phyloP scores from a whole-genome alignment of 441 rosid genomes.

The Croton laevigatus region DNA sequence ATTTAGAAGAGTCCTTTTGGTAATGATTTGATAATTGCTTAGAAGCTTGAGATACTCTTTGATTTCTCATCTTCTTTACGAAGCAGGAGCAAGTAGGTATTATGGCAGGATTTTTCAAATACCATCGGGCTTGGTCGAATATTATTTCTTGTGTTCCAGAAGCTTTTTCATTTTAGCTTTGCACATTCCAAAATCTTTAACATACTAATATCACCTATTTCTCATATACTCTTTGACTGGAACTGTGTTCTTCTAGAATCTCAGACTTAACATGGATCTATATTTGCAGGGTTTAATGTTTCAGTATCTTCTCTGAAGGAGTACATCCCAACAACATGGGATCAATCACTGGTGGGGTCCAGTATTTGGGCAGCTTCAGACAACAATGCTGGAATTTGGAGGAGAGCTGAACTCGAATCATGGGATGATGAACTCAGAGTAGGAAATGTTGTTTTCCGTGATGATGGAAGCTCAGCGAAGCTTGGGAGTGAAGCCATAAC shows the following conservation, averaged over 20 bases:
- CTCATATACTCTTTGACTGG: conserved; percentile 7
- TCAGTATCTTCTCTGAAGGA: conserved; percentile 67
- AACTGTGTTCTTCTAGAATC: conserved; percentile 14
- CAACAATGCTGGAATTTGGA: conserved; percentile 57
- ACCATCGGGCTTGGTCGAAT: not conserved
- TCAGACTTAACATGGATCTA: conserved; percentile 19
- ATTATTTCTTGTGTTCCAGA: not conserved
- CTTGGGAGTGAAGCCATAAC: conserved; percentile 58
- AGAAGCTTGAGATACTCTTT: conserved; percentile 3
- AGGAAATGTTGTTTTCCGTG: conserved; percentile 75
- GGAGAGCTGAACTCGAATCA: conserved; percentile 86
- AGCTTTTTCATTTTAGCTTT: conserved; percentile 4
- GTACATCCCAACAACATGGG: conserved; percentile 61
- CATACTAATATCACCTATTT: not conserved
- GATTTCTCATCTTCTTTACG: conserved; percentile 9
- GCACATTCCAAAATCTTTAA: not conserved
- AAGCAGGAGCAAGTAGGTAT: conserved; percentile 7
- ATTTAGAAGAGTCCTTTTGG: not conserved
- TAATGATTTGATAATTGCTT: not conserved
- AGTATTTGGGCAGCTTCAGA: conserved; percentile 72
- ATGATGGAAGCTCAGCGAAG: conserved; percentile 61
- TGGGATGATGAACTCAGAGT: conserved; percentile 67
- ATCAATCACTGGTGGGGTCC: conserved; percentile 78
- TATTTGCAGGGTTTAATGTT: conserved; percentile 67
- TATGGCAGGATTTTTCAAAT: not conserved